Evolutionary conservation across 345 rosid species (phyloP).

Genomic region (Bruguiera gymnorhiza): DNA sequence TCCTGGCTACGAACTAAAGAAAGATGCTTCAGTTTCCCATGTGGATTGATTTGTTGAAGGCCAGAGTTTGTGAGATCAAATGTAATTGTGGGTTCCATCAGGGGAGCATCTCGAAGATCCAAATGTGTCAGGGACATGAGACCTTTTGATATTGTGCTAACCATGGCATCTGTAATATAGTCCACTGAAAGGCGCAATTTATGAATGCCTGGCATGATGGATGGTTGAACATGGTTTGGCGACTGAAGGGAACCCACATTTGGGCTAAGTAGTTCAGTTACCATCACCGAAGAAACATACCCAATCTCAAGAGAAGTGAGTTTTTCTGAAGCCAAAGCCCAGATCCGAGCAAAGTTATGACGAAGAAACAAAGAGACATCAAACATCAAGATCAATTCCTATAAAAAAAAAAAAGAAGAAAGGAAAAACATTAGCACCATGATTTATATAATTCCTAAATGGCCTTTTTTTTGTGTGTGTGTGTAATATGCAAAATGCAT

Average conservation of each 20-base stretch:
- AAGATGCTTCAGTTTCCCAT: slow-evolving; percentile 74
- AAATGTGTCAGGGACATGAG: slow-evolving; percentile 63
- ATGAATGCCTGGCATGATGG: slow-evolving; percentile 59
- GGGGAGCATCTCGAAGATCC: slow-evolving; percentile 86
- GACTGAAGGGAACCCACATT: slow-evolving; percentile 33
- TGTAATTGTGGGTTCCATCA: slow-evolving; percentile 57
- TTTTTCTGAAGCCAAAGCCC: slow-evolving; percentile 69
- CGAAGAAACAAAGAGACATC: slow-evolving; percentile 68
- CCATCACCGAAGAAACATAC: slow-evolving; percentile 66
- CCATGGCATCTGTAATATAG: slow-evolving; percentile 69
- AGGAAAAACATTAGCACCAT: slow-evolving; percentile 5
- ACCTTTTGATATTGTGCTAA: slow-evolving; percentile 63
- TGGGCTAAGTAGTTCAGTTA: slow-evolving; percentile 68
- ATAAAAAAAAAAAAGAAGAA: slow-evolving; percentile 15
- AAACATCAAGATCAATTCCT: slow-evolving; percentile 76
- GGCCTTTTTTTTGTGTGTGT: background rate
- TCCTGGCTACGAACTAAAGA: slow-evolving; percentile 85
- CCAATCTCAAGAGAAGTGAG: slow-evolving; percentile 86
- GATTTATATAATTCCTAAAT: slow-evolving; percentile 7
- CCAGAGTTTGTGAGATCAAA: slow-evolving; percentile 83
- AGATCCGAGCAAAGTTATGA: slow-evolving; percentile 57
- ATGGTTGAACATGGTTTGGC: slow-evolving; percentile 29
- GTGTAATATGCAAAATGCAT: background rate
- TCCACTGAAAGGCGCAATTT: slow-evolving; percentile 74
- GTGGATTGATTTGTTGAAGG: slow-evolving; percentile 71